Evolutionary conservation across 2,329 filamentous ascomycete genomes (phyloP).

Genomic region (Colletotrichum ledebouriae): DNA sequence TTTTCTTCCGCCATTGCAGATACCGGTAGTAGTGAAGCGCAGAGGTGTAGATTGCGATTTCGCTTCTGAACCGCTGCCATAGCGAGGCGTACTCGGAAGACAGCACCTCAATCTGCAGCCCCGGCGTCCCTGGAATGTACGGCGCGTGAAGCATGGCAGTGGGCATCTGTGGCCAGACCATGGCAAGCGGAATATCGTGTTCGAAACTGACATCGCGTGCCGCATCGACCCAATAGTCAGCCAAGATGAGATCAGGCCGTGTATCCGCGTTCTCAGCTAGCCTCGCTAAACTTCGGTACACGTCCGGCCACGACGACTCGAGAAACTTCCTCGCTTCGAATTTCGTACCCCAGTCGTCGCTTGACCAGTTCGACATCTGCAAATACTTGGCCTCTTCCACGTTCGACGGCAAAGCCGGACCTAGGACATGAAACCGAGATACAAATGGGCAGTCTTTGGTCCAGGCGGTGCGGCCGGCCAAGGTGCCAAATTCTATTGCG

Average conservation of each 20-base stretch:
- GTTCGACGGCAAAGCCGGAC: slow-evolving; percentile 39
- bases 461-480: not conserved
- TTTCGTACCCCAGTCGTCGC: slow-evolving; percentile 43
- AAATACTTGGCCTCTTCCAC: slow-evolving; percentile 53
- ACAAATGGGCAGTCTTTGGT: slow-evolving; percentile 10
- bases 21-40: not conserved
- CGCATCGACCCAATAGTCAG: slow-evolving; percentile 58
- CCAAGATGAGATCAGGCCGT: slow-evolving; percentile 55
- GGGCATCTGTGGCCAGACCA: slow-evolving; percentile 58
- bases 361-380: not conserved
- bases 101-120: slow-evolving; percentile 55
- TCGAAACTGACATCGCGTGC: slow-evolving; percentile 55
- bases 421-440: not conserved
- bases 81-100: slow-evolving; percentile 56
- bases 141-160: slow-evolving; percentile 52
- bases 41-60: not conserved
- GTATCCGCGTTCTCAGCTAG: slow-evolving; percentile 44
- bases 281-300: slow-evolving; percentile 45
- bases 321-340: too few species aligned
- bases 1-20: slow-evolving; percentile 46
- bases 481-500: not conserved
- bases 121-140: slow-evolving; percentile 58
- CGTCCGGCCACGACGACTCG: slow-evolving; percentile 54
- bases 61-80: slow-evolving; percentile 49
- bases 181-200: slow-evolving; percentile 54